Evolutionary conservation across 805 yeast genomes (phyloP).

Genomic region (Isabelozyma gotoi): DNA sequence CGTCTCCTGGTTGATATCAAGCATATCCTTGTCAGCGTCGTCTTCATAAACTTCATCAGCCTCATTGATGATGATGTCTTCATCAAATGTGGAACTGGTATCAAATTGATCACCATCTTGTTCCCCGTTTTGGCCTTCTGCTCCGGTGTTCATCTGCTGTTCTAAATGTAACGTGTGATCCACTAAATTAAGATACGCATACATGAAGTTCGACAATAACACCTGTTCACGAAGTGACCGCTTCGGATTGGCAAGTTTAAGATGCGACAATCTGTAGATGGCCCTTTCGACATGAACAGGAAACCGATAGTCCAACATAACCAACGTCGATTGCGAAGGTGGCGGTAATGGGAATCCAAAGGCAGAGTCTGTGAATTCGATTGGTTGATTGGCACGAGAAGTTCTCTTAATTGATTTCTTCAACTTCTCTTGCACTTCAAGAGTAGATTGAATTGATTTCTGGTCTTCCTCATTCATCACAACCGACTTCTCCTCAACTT

Average conservation of each 20-base stretch:
- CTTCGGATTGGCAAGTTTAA: constrained; percentile 91
- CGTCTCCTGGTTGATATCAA: constrained; percentile 11
- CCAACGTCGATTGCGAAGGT: constrained; percentile 68
- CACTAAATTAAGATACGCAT: constrained; percentile 90
- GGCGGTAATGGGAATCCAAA: constrained; percentile 88
- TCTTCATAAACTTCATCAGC: constrained; percentile 4
- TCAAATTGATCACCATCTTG: constrained; percentile 5
- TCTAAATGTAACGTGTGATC: constrained; percentile 81
- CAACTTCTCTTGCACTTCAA: constrained; percentile 43
- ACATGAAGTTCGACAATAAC: constrained; percentile 92
- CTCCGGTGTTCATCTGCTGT: constrained; percentile 47
- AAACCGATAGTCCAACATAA: constrained; percentile 81
- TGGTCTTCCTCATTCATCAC: constrained; percentile 13
- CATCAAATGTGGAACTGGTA: constrained; percentile 6
- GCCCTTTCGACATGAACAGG: constrained; percentile 97
- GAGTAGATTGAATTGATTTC: constrained; percentile 30
- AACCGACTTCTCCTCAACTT: background rate
- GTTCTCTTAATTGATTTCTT: constrained; percentile 41
- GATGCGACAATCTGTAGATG: constrained; percentile 85
- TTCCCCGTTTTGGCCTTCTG: constrained; percentile 5
- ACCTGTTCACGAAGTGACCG: constrained; percentile 92
- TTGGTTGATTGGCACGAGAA: constrained; percentile 45
- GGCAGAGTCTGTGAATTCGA: constrained; percentile 67
- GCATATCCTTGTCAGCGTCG: constrained; percentile 5
- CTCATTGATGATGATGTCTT: constrained; percentile 7